phyloP scores from a whole-genome alignment of 2,329 filamentous ascomycete species.

The Penicillium hesseltinei region DNA sequence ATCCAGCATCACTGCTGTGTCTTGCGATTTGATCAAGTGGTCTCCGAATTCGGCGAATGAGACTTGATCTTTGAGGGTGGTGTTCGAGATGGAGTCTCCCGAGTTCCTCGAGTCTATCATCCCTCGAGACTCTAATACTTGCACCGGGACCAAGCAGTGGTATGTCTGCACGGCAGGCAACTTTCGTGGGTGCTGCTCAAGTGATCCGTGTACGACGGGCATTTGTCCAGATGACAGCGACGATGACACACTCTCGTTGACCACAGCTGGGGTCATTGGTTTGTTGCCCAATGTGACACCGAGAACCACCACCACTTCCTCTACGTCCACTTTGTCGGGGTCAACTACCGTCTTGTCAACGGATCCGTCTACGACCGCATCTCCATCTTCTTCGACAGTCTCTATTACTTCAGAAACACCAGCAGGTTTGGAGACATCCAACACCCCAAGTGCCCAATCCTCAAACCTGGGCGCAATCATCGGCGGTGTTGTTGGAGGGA shows the following conservation, averaged over 20 bases:
- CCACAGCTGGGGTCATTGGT: background rate
- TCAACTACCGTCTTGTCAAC: slow-evolving; percentile 1
- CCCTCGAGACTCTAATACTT: slow-evolving; percentile 14
- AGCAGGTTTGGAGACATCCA: background rate
- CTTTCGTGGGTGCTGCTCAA: slow-evolving; percentile 35
- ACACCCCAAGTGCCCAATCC: background rate
- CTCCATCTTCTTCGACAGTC: background rate
- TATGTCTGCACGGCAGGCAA: slow-evolving; percentile 28
- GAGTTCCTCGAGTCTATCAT: background rate
- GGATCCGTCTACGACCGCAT: background rate
- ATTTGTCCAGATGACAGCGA: slow-evolving; percentile 21
- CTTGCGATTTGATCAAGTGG: background rate
- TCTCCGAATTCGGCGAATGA: background rate
- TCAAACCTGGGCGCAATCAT: slow-evolving; percentile 20
- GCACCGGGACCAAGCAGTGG: slow-evolving; percentile 21
- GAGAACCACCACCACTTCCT: slow-evolving; percentile 5
- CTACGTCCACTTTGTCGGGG: slow-evolving; percentile 1
- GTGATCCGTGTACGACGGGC: slow-evolving; percentile 31
- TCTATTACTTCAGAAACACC: background rate
- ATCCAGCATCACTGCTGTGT: background rate
- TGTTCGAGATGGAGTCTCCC: slow-evolving; percentile 1
- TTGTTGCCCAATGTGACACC: background rate
- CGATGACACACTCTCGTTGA: slow-evolving; percentile 11
- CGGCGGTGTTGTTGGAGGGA: slow-evolving; percentile 23
- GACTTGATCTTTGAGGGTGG: background rate